Conservation (phyloP, 306 rosid species). For the Trichosanthes cucumerina region DNA sequence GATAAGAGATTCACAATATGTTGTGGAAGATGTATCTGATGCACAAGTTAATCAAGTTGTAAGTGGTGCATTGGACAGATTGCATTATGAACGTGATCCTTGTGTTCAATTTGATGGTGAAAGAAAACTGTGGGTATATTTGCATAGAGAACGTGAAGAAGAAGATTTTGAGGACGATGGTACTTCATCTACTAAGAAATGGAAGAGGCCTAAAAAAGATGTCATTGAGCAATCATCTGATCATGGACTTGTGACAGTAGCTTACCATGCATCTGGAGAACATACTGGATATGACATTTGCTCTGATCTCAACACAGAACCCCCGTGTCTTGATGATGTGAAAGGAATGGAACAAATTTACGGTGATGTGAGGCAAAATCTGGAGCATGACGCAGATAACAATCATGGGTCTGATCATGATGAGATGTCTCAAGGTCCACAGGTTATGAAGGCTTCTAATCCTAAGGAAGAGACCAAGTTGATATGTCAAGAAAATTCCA, state of each 20-base stretch:
- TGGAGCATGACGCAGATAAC: constrained; percentile 37
- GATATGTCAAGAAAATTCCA: constrained; percentile 88
- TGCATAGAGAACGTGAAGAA: constrained; percentile 97
- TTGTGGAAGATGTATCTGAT: constrained; percentile 97
- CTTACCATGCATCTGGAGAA: constrained; percentile 53
- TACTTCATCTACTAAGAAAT: constrained; percentile 96
- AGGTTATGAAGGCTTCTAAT: constrained; percentile 59
- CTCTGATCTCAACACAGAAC: constrained; percentile 84
- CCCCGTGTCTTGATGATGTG: constrained; percentile 52
- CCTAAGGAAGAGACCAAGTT: constrained; percentile 39
- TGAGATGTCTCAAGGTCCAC: constrained; percentile 31
- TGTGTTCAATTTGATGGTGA: constrained; percentile 97
- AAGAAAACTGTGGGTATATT: constrained; percentile 94
- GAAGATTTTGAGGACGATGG: constrained; percentile 99
- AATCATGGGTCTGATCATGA: constrained; percentile 49
- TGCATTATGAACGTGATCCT: constrained; percentile 99
- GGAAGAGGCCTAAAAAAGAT: constrained; percentile 99
- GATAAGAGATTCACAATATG: constrained; percentile 93
- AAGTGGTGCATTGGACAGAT: constrained; percentile 96
- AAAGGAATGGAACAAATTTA: constrained; percentile 41
- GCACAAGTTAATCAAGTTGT: constrained; percentile 96
- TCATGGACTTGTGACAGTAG: constrained; percentile 70
- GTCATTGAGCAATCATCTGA: constrained; percentile 63
- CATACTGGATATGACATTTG: constrained; percentile 64
- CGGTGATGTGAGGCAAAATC: constrained; percentile 38